These are phyloP conservation scores for Fusarium palustre DNA, from an alignment of 2,329 filamentous ascomycete species.

Conservation along the genomic window DNA sequence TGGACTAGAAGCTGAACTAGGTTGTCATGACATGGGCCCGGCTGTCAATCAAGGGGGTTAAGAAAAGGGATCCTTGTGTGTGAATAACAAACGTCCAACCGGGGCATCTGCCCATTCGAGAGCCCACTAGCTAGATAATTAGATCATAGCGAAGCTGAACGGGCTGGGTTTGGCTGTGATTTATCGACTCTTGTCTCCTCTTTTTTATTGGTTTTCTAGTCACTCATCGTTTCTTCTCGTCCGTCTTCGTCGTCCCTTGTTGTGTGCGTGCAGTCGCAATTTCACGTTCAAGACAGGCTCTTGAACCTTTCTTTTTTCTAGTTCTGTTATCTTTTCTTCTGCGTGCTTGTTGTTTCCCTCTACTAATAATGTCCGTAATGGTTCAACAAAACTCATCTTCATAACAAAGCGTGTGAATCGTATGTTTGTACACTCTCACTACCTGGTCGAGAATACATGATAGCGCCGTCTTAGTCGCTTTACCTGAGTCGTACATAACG, in stretches of 20 bases:
- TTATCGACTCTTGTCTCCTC: slow-evolving; percentile 33
- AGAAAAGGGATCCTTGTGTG: slow-evolving; percentile 27
- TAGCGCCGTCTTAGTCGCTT: slow-evolving; percentile 30
- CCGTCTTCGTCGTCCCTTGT: slow-evolving; percentile 30
- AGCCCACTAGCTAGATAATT: slow-evolving; percentile 35
- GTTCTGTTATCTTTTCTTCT: neutral
- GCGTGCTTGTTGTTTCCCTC: slow-evolving; percentile 2
- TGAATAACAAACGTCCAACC: slow-evolving; percentile 24
- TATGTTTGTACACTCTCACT: slow-evolving; percentile 15
- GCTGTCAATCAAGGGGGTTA: slow-evolving; percentile 33
- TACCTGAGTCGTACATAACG: slow-evolving; percentile 25
- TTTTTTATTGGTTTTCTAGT: slow-evolving; percentile 38
- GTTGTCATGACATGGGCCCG: slow-evolving; percentile 27
- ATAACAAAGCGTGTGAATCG: slow-evolving; percentile 23
- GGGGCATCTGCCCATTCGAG: slow-evolving; percentile 32
- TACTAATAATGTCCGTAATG: slow-evolving; percentile 34
- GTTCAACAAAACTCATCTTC: slow-evolving; percentile 17
- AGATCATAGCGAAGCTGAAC: slow-evolving; percentile 34
- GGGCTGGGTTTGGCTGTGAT: slow-evolving; percentile 6
- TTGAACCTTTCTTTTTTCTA: slow-evolving; percentile 28
- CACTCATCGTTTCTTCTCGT: slow-evolving; percentile 14
- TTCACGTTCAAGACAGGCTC: slow-evolving; percentile 36
- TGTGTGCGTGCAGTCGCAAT: slow-evolving; percentile 15
- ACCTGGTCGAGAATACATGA: slow-evolving; percentile 29
- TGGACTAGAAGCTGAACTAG: slow-evolving; percentile 4